phyloP scores from a whole-genome alignment of 2,329 filamentous ascomycete species.

The Arthrobotrys megalospora region DNA sequence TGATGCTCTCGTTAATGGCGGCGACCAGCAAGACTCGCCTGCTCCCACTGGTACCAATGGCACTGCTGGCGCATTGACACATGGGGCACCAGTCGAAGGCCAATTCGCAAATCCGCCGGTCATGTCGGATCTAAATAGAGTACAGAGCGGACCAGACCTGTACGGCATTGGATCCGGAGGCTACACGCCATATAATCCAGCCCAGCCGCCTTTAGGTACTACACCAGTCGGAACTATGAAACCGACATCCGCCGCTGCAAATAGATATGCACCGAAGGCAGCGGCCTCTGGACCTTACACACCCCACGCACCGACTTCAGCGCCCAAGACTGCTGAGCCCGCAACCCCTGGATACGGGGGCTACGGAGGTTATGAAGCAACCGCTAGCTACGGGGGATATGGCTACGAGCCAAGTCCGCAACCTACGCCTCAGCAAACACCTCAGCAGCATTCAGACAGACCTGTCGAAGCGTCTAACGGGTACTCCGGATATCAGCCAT shows the following conservation, averaged over 20 bases:
- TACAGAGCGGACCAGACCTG: slow-evolving; percentile 81
- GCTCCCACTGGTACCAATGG: slow-evolving; percentile 68
- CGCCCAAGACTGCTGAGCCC: slow-evolving; percentile 66
- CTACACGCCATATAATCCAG: slow-evolving; percentile 48
- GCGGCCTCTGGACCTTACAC: slow-evolving; percentile 66
- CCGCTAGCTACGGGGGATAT: slow-evolving; percentile 70
- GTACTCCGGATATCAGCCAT: slow-evolving; percentile 46
- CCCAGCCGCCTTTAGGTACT: slow-evolving; percentile 49
- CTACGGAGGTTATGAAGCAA: slow-evolving; percentile 73
- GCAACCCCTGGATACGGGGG: slow-evolving; percentile 64
- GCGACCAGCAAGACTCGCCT: slow-evolving; percentile 74
- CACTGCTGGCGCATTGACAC: slow-evolving; percentile 66
- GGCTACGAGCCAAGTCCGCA: slow-evolving; percentile 68
- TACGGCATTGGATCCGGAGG: slow-evolving; percentile 72
- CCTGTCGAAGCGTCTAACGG: slow-evolving; percentile 37
- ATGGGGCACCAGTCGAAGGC: slow-evolving; percentile 76
- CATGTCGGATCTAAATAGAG: slow-evolving; percentile 81
- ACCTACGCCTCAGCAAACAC: slow-evolving; percentile 39
- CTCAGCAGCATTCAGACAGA: slow-evolving; percentile 27
- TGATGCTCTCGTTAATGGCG: slow-evolving; percentile 92
- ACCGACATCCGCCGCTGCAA: slow-evolving; percentile 57
- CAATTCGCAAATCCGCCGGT: slow-evolving; percentile 87
- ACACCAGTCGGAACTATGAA: slow-evolving; percentile 59
- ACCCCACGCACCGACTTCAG: slow-evolving; percentile 65
- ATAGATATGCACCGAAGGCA: slow-evolving; percentile 60